Base-by-base conservation (phyloP, 2,329 filamentous ascomycete genomes). In the Chrysoporthe puriensis region DNA sequence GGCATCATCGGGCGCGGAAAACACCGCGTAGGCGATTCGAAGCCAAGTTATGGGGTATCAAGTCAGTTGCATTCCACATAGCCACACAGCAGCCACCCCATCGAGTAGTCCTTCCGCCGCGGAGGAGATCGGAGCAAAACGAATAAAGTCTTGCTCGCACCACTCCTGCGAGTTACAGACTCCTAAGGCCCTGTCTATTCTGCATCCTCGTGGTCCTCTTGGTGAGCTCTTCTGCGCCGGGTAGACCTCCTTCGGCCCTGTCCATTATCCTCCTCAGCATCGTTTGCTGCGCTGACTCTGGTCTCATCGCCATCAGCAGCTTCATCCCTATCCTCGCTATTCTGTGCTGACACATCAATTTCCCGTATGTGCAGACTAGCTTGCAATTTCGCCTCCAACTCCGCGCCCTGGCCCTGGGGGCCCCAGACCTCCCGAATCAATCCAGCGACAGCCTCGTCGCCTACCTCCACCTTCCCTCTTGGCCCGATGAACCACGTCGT, bases 401-500 rank as follows among this genome's bases (percentile, higher is more conserved):
- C 86, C 3, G 84, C 81, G 1, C 80, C 80, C 5, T 65, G 56
- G 40, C 61, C 52, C 57, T 81, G 80, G 8, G 82, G 81, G 1
- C 84, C 86, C 76, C 88, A 91, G 0, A 90, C 82, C 64, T 84
- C 78, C 75, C 87, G 79, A 4, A 94, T 88, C 70, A 97, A 79
- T 0, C 88, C 89, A 21, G 89, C 87, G 14, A 96, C 91, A 0
- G 91, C 92, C 62, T 88, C 85, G n/a, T 89, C 83, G 0, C 91
- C 92, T 46, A 98, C 87, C 78, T 98, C 96, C 8, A 94, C 84
- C 78, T 91, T 96, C 6, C 92, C 95, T 32, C 96, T 86, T 6
- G 93, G 91, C 0, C 96, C 96, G 16, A 97, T 87, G 66, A 91
- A 87, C 85, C 93, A 99, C 60, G 92, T 94, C 8, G 93, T 84